Conservation (phyloP, 805 yeast genomes). For the Candida maesae region DNA sequence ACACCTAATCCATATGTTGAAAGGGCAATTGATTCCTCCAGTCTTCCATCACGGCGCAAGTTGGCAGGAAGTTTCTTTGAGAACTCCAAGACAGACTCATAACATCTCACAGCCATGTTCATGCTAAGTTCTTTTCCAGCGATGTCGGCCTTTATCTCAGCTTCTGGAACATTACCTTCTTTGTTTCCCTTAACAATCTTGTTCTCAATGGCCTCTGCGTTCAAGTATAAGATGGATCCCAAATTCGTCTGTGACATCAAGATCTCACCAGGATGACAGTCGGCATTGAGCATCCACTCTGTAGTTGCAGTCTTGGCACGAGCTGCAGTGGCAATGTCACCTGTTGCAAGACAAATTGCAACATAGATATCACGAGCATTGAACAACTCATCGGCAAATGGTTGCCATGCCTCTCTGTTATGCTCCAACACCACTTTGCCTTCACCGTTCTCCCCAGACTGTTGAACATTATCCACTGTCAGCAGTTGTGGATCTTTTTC, state of each 20-base stretch:
- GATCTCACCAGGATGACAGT: slow-evolving; percentile 60
- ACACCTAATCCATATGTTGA: slow-evolving; percentile 87
- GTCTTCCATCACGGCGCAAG: slow-evolving; percentile 34
- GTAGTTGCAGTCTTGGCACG: slow-evolving; percentile 59
- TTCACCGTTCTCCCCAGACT: slow-evolving; percentile 1
- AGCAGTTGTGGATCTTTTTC: slow-evolving; percentile 9
- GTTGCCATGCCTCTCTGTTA: slow-evolving; percentile 59
- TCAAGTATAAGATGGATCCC: slow-evolving; percentile 65
- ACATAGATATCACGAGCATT: slow-evolving; percentile 73
- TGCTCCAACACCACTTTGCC: slow-evolving; percentile 23
- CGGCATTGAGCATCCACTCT: slow-evolving; percentile 71
- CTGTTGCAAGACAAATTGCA: slow-evolving; percentile 63
- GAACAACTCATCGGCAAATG: slow-evolving; percentile 74
- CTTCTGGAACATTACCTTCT: slow-evolving; percentile 9
- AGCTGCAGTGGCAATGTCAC: slow-evolving; percentile 61
- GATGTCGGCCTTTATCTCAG: slow-evolving; percentile 20
- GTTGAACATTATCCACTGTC: slow-evolving; percentile 1
- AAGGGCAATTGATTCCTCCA: slow-evolving; percentile 70
- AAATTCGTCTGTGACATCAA: slow-evolving; percentile 63
- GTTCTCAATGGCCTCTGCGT: slow-evolving; percentile 59
- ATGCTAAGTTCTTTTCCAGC: slow-evolving; percentile 29
- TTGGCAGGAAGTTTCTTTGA: slow-evolving; percentile 37
- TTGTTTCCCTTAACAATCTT: slow-evolving; percentile 36
- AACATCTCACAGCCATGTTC: slow-evolving; percentile 36
- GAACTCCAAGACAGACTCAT: slow-evolving; percentile 39